phyloP scores from a whole-genome alignment of 768 basidiomycete species.

The Kwoniella bestiolae region DNA sequence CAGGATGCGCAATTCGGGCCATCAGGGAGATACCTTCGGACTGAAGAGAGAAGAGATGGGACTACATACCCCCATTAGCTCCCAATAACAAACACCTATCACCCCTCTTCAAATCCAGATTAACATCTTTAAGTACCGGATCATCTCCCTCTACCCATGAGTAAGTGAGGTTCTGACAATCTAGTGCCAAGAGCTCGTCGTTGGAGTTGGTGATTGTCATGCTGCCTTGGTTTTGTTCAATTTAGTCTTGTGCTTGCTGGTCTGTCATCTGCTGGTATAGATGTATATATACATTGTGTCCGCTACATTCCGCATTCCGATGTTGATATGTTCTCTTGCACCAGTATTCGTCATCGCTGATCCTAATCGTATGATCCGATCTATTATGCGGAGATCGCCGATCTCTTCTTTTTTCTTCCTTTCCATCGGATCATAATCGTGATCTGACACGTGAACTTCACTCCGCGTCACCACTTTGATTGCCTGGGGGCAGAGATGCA shows the following conservation, averaged over 20 bases:
- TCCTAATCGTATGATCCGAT: background rate
- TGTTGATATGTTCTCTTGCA: too few relatives aligned
- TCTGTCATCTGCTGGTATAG: background rate
- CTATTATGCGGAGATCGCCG: background rate
- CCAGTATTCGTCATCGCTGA: background rate
- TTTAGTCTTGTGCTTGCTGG: too few relatives aligned
- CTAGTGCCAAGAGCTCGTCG: constrained; percentile 30
- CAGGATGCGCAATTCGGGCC: background rate
- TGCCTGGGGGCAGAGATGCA: background rate
- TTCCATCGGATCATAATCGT: too few relatives aligned
- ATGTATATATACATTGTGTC: background rate
- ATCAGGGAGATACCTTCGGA: background rate
- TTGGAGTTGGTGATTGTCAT: constrained; percentile 15
- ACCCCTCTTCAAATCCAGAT: constrained; percentile 70
- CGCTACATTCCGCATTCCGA: background rate
- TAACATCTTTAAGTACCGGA: constrained; percentile 65
- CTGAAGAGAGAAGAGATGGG: background rate
- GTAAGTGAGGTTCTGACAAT: constrained; percentile 41
- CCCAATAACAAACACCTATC: constrained; percentile 86
- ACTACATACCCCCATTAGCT: constrained; percentile 83
- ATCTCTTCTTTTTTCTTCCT: too few relatives aligned
- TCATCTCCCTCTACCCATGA: constrained; percentile 36
- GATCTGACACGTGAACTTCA: too few relatives aligned
- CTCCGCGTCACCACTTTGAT: too few relatives aligned
- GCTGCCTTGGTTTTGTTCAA: background rate